phyloP scores from a whole-genome alignment of 345 rosid species.

The Microcos paniculata region DNA sequence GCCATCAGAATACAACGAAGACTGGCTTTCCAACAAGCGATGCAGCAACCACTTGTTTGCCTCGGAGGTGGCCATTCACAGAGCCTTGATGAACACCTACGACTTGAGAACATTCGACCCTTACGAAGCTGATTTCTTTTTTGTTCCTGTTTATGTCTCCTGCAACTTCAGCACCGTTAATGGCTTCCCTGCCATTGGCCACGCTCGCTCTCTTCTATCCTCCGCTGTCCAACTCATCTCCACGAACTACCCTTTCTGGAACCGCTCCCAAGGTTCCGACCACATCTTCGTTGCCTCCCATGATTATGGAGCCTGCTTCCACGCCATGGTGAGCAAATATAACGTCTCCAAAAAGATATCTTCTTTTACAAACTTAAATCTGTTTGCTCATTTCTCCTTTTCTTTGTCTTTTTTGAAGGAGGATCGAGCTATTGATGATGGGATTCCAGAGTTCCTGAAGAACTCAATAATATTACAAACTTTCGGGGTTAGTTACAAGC shows the following conservation, averaged over 20 bases:
- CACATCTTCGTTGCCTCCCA: slow-evolving; percentile 94
- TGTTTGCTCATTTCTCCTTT: not conserved
- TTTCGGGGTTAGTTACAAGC: slow-evolving; percentile 77
- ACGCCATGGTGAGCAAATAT: slow-evolving; percentile 61
- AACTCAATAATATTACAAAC: slow-evolving; percentile 83
- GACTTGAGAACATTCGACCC: slow-evolving; percentile 72
- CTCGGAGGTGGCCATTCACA: slow-evolving; percentile 90
- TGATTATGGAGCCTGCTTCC: slow-evolving; percentile 93
- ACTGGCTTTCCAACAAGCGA: slow-evolving; percentile 78
- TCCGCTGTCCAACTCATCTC: slow-evolving; percentile 72
- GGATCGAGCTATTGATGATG: slow-evolving; percentile 71
- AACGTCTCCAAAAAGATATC: not conserved
- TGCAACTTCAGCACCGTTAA: slow-evolving; percentile 88
- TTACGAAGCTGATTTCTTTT: slow-evolving; percentile 84
- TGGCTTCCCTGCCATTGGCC: slow-evolving; percentile 93
- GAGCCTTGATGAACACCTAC: slow-evolving; percentile 53
- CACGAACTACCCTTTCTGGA: slow-evolving; percentile 66
- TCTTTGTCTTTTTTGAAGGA: slow-evolving; percentile 46
- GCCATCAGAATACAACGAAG: slow-evolving; percentile 70
- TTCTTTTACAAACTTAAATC: not conserved
- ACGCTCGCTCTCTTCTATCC: slow-evolving; percentile 65
- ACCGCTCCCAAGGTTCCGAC: slow-evolving; percentile 73
- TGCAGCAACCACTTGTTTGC: slow-evolving; percentile 90
- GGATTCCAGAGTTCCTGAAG: slow-evolving; percentile 86
- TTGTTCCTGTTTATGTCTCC: slow-evolving; percentile 92